These are phyloP conservation scores for Chiua virens DNA, from an alignment of 768 basidiomycete species.

Conservation along the genomic window DNA sequence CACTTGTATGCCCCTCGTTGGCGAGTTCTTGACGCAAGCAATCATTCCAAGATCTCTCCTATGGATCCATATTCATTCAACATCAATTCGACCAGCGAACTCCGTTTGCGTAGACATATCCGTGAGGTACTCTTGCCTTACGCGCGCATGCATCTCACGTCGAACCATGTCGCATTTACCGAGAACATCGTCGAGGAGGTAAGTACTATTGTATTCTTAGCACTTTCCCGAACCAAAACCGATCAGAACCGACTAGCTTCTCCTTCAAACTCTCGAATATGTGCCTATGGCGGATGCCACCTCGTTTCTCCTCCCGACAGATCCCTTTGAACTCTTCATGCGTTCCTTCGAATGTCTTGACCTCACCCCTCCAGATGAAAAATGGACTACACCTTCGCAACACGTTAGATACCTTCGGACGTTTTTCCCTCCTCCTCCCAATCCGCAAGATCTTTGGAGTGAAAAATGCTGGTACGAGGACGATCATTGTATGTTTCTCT, in stretches of 20 bases:
- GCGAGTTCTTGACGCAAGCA: background rate
- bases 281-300: conserved; percentile 52
- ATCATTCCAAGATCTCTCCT: too few relatives aligned
- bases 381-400: conserved; percentile 34
- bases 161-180: conserved; percentile 55
- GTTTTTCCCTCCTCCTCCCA: conserved; percentile 10
- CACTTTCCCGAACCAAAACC: background rate
- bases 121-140: conserved; percentile 56
- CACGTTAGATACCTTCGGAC: conserved; percentile 19
- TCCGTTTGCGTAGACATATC: conserved; percentile 44
- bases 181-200: conserved; percentile 49
- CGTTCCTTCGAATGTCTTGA: conserved; percentile 33
- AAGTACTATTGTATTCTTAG: background rate
- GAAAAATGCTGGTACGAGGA: conserved; percentile 39
- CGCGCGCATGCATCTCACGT: conserved; percentile 50
- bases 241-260: conserved; percentile 35
- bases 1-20: background rate
- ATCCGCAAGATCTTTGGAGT: conserved; percentile 32
- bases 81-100: conserved; percentile 18
- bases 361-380: conserved; percentile 44
- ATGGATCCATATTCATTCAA: conserved; percentile 19
- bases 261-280: conserved; percentile 38
- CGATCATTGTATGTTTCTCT: conserved; percentile 32
- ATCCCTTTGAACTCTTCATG: conserved; percentile 51
- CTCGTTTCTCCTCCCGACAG: conserved; percentile 51